phyloP scores from a whole-genome alignment of 495 filamentous ascomycete species.

The Trichoderma gamsii region DNA sequence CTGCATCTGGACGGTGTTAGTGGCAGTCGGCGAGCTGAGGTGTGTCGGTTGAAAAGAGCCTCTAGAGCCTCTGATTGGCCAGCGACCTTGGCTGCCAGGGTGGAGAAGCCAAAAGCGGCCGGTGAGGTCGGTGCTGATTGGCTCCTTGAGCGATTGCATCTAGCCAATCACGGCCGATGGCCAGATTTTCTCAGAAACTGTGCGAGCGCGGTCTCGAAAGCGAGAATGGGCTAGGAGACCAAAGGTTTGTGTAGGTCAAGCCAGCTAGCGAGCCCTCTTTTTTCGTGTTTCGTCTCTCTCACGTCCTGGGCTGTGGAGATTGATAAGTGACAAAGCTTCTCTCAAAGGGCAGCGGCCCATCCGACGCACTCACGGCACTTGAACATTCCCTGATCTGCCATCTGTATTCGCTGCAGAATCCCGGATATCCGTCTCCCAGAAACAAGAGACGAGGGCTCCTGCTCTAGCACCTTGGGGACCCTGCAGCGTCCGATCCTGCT shows the following conservation, averaged over 20 bases:
- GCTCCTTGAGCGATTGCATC: background rate
- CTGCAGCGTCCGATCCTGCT: background rate
- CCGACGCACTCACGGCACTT: conserved; percentile 3
- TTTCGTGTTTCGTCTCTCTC: conserved; percentile 3
- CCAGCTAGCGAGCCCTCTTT: conserved; percentile 1
- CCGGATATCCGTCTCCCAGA: conserved; percentile 1
- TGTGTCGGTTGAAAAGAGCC: conserved; percentile 1
- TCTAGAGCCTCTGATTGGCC: conserved; percentile 5
- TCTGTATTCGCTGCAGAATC: background rate
- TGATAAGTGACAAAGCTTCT: conserved; percentile 14
- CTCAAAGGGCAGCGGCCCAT: background rate
- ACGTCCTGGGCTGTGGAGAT: background rate
- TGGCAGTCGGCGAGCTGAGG: conserved; percentile 12
- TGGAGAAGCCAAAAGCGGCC: conserved; percentile 10
- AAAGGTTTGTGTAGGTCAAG: conserved; percentile 7
- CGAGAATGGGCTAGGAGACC: background rate
- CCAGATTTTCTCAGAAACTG: conserved; percentile 7
- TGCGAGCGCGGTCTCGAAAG: background rate
- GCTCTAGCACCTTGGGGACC: background rate
- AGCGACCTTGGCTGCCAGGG: conserved; percentile 6
- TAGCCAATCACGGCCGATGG: background rate
- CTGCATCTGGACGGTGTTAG: conserved; percentile 6
- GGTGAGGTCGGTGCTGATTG: background rate
- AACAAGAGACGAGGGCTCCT: background rate
- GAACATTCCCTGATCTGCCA: background rate